phyloP scores from a whole-genome alignment of 495 filamentous ascomycete species.

The Umbilicaria muhlenbergii region DNA sequence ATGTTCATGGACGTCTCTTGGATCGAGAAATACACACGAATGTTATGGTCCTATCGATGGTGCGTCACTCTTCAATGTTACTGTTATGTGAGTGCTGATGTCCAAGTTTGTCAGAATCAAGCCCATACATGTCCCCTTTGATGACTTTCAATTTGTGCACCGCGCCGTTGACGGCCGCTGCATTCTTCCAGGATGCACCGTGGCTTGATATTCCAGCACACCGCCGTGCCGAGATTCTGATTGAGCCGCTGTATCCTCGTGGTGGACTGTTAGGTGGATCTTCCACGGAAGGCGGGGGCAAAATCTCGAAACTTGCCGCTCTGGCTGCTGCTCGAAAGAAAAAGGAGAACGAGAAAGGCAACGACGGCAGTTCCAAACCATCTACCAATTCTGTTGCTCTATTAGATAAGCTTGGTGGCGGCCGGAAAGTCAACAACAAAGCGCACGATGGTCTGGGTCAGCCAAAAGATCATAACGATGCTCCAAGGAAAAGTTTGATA shows the following conservation, averaged over 20 bases:
- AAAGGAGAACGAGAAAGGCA: constrained; percentile 46
- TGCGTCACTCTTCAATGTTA: no score
- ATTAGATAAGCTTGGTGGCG: constrained; percentile 9
- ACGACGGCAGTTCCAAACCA: background rate
- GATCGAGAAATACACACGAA: no score
- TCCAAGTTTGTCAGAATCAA: no score
- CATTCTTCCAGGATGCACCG: constrained; percentile 71
- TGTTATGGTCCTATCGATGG: no score
- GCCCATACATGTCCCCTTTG: no score
- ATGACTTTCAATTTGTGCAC: background rate
- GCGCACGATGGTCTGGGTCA: background rate
- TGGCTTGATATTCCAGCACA: constrained; percentile 67
- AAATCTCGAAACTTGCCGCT: constrained; percentile 78
- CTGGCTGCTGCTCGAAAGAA: constrained; percentile 82
- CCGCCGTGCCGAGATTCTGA: constrained; percentile 48
- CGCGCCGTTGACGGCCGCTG: constrained; percentile 19
- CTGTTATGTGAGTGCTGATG: no score
- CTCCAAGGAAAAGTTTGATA: background rate
- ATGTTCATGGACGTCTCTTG: no score
- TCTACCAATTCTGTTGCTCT: constrained; percentile 7
- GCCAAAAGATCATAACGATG: background rate
- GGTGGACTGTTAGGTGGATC: constrained; percentile 65
- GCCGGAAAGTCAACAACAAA: background rate
- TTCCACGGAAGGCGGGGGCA: constrained; percentile 33
- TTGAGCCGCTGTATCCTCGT: constrained; percentile 42